Base-by-base conservation (phyloP, 306 rosid genomes). In the Prunus mongolica region DNA sequence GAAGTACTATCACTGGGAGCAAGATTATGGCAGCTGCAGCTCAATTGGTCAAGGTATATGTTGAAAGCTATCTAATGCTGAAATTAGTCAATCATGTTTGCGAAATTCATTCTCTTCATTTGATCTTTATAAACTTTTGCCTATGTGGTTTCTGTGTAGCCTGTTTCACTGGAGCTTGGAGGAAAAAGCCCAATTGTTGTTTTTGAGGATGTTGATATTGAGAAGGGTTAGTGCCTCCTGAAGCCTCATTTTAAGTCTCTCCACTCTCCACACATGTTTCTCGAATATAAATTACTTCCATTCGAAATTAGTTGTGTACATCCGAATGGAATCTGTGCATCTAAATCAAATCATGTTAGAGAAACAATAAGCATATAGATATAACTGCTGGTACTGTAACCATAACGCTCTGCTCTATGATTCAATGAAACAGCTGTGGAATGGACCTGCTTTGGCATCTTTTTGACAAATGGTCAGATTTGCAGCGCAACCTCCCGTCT, bases 401-500 rank as follows among this genome's bases (percentile, higher is more conserved):
- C 15, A 9, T 57, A 22, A 57, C 16, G 28, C 11, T n/a, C 34
- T 6, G 7, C 1, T 60, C 38, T 60, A 13, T 25, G 65, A 60
- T 60, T 60, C 65, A 60, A 25, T 60, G 2, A n/a, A 27, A 63
- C 83, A 93, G 98, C 98, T 87, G 98, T 82, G 67, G 98, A 91
- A 84, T 93, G 98, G 98, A 73, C 96, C 27, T 34, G 68, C 72
- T 93, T 89, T 80, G 98, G 98, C 62, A 89, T 93, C 87, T 93
- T 91, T 85, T 89, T 93, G 97, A 88, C 97, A 64, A 91, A 91
- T 87, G 98, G 98, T 84, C 98, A 93, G 87, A 93, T 91, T 73
- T 93, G 98, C 87, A 93, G 97, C 82, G 96, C 98, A 79, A 93
- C 98, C 58, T 93, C 98, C 65, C 96, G 98, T 65, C 91, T 93